A percentile compares a stretch with the other conserved stretches of the same genome.
phyloP scores from a whole-genome alignment of 2,329 filamentous ascomycete genomes.

The Clonostachys sp. region DNA sequence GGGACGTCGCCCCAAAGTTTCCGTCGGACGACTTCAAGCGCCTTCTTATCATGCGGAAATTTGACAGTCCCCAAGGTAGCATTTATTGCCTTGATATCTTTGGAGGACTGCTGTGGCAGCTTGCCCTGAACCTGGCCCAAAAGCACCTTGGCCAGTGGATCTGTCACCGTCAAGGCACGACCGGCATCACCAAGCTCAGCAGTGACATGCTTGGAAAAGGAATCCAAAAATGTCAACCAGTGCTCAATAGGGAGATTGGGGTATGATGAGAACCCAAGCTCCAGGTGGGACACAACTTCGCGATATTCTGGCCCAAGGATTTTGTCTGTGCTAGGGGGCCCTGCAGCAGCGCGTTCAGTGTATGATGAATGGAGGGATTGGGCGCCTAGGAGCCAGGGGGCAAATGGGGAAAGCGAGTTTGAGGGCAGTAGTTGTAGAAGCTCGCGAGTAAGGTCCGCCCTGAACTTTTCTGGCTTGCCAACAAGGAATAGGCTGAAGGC shows the following conservation, averaged over 20 bases:
- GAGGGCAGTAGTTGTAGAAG: slow-evolving; percentile 44
- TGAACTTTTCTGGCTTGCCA: slow-evolving; percentile 36
- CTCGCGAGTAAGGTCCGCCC: slow-evolving; percentile 42
- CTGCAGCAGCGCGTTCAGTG: slow-evolving; percentile 2
- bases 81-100: slow-evolving; percentile 25
- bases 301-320: slow-evolving; percentile 65
- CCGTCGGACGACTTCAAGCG: slow-evolving; percentile 60
- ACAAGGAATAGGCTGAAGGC: slow-evolving; percentile 57
- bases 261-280: slow-evolving; percentile 49
- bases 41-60: slow-evolving; percentile 55
- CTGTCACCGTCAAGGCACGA: slow-evolving; percentile 61
- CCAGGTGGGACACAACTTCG: slow-evolving; percentile 62
- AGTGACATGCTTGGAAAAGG: slow-evolving; percentile 50
- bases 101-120: slow-evolving; percentile 9
- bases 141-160: slow-evolving; percentile 61
- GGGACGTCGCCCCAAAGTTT: slow-evolving; percentile 53
- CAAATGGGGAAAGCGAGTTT: slow-evolving; percentile 38
- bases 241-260: slow-evolving; percentile 38
- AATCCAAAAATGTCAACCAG: slow-evolving; percentile 53
- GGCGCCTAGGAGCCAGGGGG: slow-evolving; percentile 47
- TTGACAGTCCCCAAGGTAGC: slow-evolving; percentile 40
- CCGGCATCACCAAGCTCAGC: slow-evolving; percentile 64
- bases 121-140: slow-evolving; percentile 22
- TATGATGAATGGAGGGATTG: slow-evolving; percentile 37
- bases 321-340: slow-evolving; percentile 20